Percentiles rank a stretch among this genome's conserved stretches.
Conservation (phyloP, 345 rosid genomes). For the Passiflora organensis region DNA sequence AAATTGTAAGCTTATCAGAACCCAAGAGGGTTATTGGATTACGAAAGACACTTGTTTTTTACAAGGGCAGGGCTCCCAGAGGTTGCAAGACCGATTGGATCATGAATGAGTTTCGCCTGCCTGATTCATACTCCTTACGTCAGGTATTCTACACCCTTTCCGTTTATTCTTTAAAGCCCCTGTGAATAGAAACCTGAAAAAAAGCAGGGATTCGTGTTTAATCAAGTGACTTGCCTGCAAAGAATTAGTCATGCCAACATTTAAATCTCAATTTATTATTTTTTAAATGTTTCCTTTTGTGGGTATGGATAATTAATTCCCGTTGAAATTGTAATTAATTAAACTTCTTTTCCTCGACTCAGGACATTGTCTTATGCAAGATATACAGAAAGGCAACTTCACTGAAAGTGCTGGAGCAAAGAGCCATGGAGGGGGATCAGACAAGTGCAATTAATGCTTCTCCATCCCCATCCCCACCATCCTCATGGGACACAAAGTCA, state of each 20-base stretch:
- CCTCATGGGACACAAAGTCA: conserved; percentile 36
- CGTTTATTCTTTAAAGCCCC: too few relatives aligned
- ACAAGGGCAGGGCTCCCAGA: conserved; percentile 76
- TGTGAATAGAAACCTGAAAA: too few relatives aligned
- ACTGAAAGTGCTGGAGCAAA: conserved; percentile 74
- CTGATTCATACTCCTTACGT: conserved; percentile 52
- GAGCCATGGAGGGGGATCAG: conserved; percentile 65
- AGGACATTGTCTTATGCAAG: conserved; percentile 90
- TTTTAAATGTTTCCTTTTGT: too few relatives aligned
- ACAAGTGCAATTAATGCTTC: conserved; percentile 31
- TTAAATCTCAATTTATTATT: too few relatives aligned
- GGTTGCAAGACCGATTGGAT: conserved; percentile 98
- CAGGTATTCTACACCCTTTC: conserved; percentile 43
- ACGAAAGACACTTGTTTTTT: conserved; percentile 89
- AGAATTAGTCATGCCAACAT: too few relatives aligned
- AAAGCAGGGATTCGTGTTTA: too few relatives aligned
- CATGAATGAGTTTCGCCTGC: conserved; percentile 91
- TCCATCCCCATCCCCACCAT: conserved; percentile 36
- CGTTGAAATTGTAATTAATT: too few relatives aligned
- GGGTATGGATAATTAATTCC: too few relatives aligned
- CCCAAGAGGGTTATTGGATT: conserved; percentile 70
- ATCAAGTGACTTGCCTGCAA: too few relatives aligned
- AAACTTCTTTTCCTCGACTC: conserved; percentile 2
- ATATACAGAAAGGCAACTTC: conserved; percentile 91
- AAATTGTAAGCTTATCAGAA: conserved; percentile 57